These are phyloP conservation scores for Grosmannia serpens DNA, from an alignment of 2,329 filamentous ascomycete species.

Conservation along the genomic window DNA sequence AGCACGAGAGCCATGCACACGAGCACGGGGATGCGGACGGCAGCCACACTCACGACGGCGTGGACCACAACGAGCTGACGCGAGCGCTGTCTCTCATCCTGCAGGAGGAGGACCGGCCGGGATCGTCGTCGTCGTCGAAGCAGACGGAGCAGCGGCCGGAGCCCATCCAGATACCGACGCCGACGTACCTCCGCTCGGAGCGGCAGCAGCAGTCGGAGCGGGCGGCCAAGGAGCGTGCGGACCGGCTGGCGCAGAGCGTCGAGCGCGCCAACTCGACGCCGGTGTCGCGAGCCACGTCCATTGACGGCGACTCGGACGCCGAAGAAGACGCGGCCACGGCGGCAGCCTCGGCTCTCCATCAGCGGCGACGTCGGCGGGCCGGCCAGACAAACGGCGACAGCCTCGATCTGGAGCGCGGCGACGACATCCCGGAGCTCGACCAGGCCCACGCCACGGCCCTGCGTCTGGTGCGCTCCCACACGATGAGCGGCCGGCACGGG, in stretches of 20 bases:
- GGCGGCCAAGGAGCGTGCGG: constrained; percentile 22
- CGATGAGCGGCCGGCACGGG: neutral
- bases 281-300: constrained; percentile 16
- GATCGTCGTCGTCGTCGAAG: neutral
- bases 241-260: constrained; percentile 22
- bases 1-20: neutral
- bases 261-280: constrained; percentile 18
- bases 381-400: neutral
- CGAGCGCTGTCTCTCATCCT: constrained; percentile 10
- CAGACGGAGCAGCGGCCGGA: neutral
- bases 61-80: constrained; percentile 13
- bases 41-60: constrained; percentile 4
- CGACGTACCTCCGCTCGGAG: constrained; percentile 9
- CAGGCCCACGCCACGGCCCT: constrained; percentile 8
- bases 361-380: neutral
- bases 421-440: neutral
- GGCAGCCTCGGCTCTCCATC: neutral
- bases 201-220: constrained; percentile 18
- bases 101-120: neutral
- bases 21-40: neutral
- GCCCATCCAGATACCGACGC: constrained; percentile 3
- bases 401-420: constrained; percentile 4
- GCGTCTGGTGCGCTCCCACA: constrained; percentile 12
- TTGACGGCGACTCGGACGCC: constrained; percentile 11
- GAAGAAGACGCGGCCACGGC: neutral